These are phyloP conservation scores for Globisporangium emineosum DNA, from an alignment of 352 stramenopile genomes.

Conservation along the genomic window DNA sequence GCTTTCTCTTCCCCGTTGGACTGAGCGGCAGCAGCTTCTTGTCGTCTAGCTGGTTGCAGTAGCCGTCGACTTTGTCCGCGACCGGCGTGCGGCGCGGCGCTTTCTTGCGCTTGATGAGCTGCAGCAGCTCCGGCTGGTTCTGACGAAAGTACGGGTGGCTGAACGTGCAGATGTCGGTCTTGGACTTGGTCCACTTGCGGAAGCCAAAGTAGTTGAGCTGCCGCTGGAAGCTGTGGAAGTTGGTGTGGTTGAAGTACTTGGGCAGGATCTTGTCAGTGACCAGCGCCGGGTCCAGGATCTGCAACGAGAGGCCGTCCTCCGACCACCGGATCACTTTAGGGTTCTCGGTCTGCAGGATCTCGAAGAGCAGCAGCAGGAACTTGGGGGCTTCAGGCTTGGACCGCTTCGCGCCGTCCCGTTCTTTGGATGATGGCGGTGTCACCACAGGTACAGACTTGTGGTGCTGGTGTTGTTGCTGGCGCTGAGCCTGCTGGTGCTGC, in stretches of 20 bases:
- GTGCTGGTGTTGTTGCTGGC: slow-evolving; percentile 4
- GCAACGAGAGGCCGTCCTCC: slow-evolving; percentile 37
- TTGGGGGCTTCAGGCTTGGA: slow-evolving; percentile 44
- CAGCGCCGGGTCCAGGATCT: slow-evolving; percentile 42
- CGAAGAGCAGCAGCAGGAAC: slow-evolving; percentile 52
- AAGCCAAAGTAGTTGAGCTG: slow-evolving; percentile 91
- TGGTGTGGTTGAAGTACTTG: slow-evolving; percentile 89
- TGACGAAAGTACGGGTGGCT: slow-evolving; percentile 75
- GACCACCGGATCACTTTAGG: slow-evolving; percentile 50
- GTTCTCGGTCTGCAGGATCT: slow-evolving; percentile 52
- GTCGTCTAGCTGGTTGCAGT: slow-evolving; percentile 18
- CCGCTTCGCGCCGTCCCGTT: slow-evolving; percentile 20
- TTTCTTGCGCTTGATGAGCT: slow-evolving; percentile 83
- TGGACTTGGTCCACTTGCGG: slow-evolving; percentile 57
- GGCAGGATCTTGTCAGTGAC: slow-evolving; percentile 77
- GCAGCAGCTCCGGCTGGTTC: slow-evolving; percentile 69
- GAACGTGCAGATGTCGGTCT: slow-evolving; percentile 85
- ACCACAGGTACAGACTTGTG: background rate
- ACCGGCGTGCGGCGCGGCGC: slow-evolving; percentile 42
- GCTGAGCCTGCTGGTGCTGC: background rate
- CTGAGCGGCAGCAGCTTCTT: slow-evolving; percentile 38
- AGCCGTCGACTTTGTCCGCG: slow-evolving; percentile 17
- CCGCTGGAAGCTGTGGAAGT: slow-evolving; percentile 86
- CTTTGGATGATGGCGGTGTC: background rate
- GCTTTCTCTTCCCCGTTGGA: slow-evolving; percentile 48